A percentile compares a stretch with the other conserved stretches of the same genome.
Conservation (phyloP, 163 green algal genomes). For the Prototheca cutis region DNA sequence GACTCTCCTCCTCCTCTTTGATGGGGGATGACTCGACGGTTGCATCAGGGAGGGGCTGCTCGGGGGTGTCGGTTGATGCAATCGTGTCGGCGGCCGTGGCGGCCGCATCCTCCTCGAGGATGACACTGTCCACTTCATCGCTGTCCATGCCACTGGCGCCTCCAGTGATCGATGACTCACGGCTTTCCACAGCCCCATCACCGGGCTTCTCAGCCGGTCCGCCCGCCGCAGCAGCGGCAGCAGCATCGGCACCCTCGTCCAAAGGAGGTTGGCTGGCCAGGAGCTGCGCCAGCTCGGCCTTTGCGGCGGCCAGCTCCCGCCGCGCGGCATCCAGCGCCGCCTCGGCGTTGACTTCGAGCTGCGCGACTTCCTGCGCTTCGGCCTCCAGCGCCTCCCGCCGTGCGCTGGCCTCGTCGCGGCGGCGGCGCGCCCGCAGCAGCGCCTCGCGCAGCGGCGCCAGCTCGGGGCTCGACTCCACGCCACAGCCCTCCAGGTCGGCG, state of each 20-base stretch:
- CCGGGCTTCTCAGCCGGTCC: not conserved
- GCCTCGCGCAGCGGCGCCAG: slow-evolving; percentile 44
- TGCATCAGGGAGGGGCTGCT: no score
- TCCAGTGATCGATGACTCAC: no score
- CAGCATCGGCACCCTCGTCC: slow-evolving; percentile 13
- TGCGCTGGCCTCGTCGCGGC: slow-evolving; percentile 22
- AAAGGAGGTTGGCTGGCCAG: no score
- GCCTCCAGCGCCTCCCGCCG: slow-evolving; percentile 33
- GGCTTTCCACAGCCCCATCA: no score
- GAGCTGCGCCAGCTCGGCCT: slow-evolving; percentile 9
- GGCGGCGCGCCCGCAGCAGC: slow-evolving; percentile 24
- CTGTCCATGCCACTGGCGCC: no score
- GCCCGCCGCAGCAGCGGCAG: not conserved
- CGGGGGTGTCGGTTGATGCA: no score
- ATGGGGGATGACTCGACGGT: no score
- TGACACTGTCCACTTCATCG: no score
- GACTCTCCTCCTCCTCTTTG: slow-evolving; percentile 10
- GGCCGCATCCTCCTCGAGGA: no score
- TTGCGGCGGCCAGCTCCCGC: slow-evolving; percentile 4
- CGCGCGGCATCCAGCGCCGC: slow-evolving; percentile 7
- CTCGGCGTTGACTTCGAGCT: slow-evolving; percentile 44
- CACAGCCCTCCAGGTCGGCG: not conserved
- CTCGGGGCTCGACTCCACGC: slow-evolving; percentile 35
- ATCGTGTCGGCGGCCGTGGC: no score
- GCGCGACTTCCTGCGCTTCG: slow-evolving; percentile 44